Evolutionary conservation across 495 filamentous ascomycete species (phyloP).

Genomic region (Astrothelium subdiscretum): DNA sequence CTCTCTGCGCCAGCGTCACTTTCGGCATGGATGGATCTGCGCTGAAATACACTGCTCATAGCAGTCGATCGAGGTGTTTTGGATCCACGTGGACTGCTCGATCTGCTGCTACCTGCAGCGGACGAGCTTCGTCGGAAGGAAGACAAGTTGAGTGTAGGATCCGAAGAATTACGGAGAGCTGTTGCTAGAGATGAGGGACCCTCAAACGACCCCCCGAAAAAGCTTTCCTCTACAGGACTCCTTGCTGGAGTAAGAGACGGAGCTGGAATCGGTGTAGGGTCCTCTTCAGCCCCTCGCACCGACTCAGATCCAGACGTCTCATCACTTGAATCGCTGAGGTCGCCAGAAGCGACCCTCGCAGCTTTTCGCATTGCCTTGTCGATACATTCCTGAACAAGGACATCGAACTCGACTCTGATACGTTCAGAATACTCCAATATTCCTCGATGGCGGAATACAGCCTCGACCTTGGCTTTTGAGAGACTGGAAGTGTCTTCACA

Average conservation of each 20-base stretch:
- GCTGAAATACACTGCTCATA: conserved; percentile 50
- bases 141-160: conserved; percentile 24
- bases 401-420: conserved; percentile 83
- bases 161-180: conserved; percentile 40
- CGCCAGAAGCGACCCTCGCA: conserved; percentile 70
- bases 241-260: background rate
- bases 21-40: conserved; percentile 61
- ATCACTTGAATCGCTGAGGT: conserved; percentile 59
- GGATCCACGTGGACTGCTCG: conserved; percentile 83
- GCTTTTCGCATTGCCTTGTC: conserved; percentile 85
- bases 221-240: conserved; percentile 29
- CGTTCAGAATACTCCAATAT: conserved; percentile 94
- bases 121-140: conserved; percentile 45
- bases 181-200: conserved; percentile 44
- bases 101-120: conserved; percentile 56
- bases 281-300: background rate
- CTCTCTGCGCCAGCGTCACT: conserved; percentile 69
- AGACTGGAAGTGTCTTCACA: conserved; percentile 78
- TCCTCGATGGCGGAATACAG: conserved; percentile 77
- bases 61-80: conserved; percentile 80
- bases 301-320: conserved; percentile 38
- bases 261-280: conserved; percentile 5
- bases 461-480: conserved; percentile 79
- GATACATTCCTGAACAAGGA: conserved; percentile 89
- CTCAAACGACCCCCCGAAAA: conserved; percentile 44